These are phyloP conservation scores for Moniliella sp. DNA, from an alignment of 1,284 basidiomycete genomes.

Conservation along the genomic window DNA sequence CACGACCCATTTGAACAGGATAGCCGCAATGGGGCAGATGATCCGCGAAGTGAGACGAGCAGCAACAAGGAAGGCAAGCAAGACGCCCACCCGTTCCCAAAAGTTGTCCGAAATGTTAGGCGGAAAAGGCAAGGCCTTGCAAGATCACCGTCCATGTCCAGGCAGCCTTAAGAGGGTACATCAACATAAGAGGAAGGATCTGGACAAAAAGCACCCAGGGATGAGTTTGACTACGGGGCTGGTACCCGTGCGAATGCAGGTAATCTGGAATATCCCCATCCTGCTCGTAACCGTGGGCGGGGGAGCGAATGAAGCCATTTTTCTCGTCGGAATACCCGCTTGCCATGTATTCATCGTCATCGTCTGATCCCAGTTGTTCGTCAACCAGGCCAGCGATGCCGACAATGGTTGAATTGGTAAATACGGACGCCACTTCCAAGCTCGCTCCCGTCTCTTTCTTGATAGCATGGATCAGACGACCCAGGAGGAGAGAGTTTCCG, in stretches of 20 bases:
- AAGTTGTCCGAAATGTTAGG: constrained; percentile 29
- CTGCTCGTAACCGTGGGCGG: constrained; percentile 17
- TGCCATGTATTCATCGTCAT: constrained; percentile 15
- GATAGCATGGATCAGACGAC: constrained; percentile 26
- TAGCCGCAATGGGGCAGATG: constrained; percentile 28
- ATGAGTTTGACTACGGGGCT: constrained; percentile 26
- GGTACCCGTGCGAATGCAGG: constrained; percentile 24
- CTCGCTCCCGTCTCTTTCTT: constrained; percentile 27
- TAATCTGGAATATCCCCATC: constrained; percentile 16
- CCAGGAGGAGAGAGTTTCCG: constrained; percentile 28
- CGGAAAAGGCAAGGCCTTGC: constrained; percentile 31
- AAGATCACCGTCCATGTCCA: constrained; percentile 33
- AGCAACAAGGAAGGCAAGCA: constrained; percentile 24
- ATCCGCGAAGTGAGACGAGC: constrained; percentile 29
- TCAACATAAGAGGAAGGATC: constrained; percentile 24
- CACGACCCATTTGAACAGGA: constrained; percentile 31
- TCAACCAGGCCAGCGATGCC: constrained; percentile 26
- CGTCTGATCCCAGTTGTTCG: constrained; percentile 17
- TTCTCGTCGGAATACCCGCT: constrained; percentile 26
- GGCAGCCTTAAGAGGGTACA: constrained; percentile 29
- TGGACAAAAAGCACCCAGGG: constrained; percentile 27
- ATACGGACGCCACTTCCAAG: constrained; percentile 26
- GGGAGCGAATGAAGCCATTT: constrained; percentile 9
- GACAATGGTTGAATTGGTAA: constrained; percentile 29
- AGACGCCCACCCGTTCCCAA: constrained; percentile 28